phyloP scores from a whole-genome alignment of 1,284 basidiomycete genomes.

The Termitomyces sp. region DNA sequence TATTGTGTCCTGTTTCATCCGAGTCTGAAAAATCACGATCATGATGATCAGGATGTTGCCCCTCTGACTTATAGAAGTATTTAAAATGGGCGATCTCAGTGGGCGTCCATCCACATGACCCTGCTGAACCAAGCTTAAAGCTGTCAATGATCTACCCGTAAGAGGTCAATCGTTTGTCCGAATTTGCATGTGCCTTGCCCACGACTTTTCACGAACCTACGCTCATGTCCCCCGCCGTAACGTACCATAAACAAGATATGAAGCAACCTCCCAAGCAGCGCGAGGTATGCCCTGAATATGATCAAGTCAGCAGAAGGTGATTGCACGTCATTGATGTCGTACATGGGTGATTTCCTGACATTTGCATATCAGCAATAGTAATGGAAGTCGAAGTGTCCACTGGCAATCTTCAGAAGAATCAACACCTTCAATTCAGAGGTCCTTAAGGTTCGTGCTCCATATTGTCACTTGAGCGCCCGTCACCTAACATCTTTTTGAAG shows the following conservation, averaged over 20 bases:
- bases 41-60: slow-evolving; percentile 5
- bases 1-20: slow-evolving; percentile 3
- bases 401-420: slow-evolving; percentile 21
- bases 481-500: slow-evolving; percentile 4
- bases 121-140: slow-evolving; percentile 4
- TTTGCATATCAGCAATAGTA: slow-evolving; percentile 20
- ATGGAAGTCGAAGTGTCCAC: slow-evolving; percentile 25
- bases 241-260: slow-evolving; percentile 7
- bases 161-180: background rate
- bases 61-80: background rate
- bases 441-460: slow-evolving; percentile 23
- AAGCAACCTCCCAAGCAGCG: slow-evolving; percentile 18
- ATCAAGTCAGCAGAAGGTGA: slow-evolving; percentile 37
- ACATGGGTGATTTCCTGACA: slow-evolving; percentile 1
- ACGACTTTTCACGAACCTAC: slow-evolving; percentile 9
- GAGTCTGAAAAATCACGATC: background rate
- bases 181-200: slow-evolving; percentile 8
- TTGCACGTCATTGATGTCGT: slow-evolving; percentile 2
- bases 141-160: background rate
- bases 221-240: slow-evolving; percentile 11
- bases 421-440: slow-evolving; percentile 12
- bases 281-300: slow-evolving; percentile 38
- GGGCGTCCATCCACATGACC: slow-evolving; percentile 10
- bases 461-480: slow-evolving; percentile 1
- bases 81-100: background rate